Evolutionary conservation across 768 basidiomycete species (phyloP), one percentile per base, ranked within the genome.

Genomic region (Naganishia vaughanmartiniae): DNA sequence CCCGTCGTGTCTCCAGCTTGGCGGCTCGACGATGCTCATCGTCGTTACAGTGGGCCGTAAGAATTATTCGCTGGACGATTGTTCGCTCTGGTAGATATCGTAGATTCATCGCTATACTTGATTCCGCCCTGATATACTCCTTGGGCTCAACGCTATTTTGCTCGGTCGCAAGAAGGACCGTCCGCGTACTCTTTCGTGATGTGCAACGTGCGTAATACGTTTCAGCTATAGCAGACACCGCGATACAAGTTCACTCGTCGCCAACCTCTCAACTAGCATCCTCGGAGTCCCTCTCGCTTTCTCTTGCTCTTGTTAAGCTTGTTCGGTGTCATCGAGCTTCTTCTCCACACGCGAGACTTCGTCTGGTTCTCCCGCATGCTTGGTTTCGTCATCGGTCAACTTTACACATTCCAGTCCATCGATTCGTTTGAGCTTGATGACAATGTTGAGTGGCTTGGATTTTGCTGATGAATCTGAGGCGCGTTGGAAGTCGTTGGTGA

Each of bases 331-430:
- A 11, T 36, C 19, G 26, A 63, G 42, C 28, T 63, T 63, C 33
- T 45, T 36, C 39, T 42, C 7, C n/a, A 63, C 60, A 12, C 60
- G 60, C 42, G 39, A 45, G 24, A 92, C 86, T 0, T 85, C 86
- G 15, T 85, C 85, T 54, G 81, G 77, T 72, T 89, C 84, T 7
- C 91, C 91, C 1, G 89, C 91, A 73, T 88, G 89, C 90, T 98
- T 99, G 11, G 84, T 89, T 67, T 89, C 78, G 76, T 98, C 94
- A 80, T 97, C 96, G 67, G 92, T 93, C 75, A 99, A 87, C 82
- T 99, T 98, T 74, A 98, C 87, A 74, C 93, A 95, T 1, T 88
- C 87, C 69, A 84, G 84, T 12, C 85, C 86, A 75, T 91, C 84
- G 15, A 96, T 88, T 54, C 87, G 85, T 46, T 87, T 85, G 11